phyloP scores from a whole-genome alignment of 257 asterid species.

The Lycium ferocissimum region DNA sequence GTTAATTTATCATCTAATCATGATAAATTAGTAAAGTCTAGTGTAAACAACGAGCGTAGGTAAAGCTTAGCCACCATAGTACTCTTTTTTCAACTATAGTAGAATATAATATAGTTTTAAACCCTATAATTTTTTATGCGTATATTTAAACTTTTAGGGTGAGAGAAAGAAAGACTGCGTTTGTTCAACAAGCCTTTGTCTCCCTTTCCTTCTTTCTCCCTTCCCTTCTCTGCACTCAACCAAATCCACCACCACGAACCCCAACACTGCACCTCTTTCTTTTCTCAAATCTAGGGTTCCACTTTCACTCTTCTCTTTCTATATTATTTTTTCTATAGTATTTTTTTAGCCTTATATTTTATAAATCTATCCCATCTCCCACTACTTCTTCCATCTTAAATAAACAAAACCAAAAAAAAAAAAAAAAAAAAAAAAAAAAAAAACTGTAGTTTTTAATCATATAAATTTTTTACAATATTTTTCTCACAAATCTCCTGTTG shows the following conservation, averaged over 20 bases:
- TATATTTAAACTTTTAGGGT: conserved; percentile 29
- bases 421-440: too few relatives aligned
- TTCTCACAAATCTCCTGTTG: not conserved
- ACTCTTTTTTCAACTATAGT: too few relatives aligned
- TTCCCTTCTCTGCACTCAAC: conserved; percentile 30
- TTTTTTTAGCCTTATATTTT: not conserved
- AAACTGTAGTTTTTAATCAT: not conserved
- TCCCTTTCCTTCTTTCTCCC: conserved; percentile 22
- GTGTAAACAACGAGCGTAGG: too few relatives aligned
- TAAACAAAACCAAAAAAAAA: not conserved
- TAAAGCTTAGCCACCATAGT: too few relatives aligned
- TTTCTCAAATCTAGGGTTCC: conserved; percentile 29
- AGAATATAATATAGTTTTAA: conserved; percentile 6
- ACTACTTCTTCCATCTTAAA: conserved; percentile 1
- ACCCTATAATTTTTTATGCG: not conserved
- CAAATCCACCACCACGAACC: not conserved
- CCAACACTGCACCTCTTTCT: conserved; percentile 12
- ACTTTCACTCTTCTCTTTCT: not conserved
- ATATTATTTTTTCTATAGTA: not conserved
- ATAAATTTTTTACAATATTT: conserved; percentile 18
- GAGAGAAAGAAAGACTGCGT: conserved; percentile 18
- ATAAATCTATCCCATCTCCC: not conserved
- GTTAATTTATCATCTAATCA: too few relatives aligned
- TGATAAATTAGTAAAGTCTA: too few relatives aligned
- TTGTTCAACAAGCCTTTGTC: conserved; percentile 17